Evolutionary conservation across 192 early-diverging fungal species (phyloP).

Genomic region (Rhizoclosmatium globosum): DNA sequence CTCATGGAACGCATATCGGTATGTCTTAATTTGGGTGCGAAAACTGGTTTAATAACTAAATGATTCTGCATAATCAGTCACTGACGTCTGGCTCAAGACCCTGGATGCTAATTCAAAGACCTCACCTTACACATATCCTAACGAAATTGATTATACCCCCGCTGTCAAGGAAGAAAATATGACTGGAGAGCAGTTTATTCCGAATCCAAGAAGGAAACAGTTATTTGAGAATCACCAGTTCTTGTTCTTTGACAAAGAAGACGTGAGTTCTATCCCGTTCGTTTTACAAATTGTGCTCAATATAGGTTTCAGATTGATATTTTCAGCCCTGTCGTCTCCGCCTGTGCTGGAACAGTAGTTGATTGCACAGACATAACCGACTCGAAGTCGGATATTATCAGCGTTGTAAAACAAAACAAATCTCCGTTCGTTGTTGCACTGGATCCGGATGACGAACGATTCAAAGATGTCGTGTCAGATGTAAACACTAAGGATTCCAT

Average conservation of each 20-base stretch:
- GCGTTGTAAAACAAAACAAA: background rate
- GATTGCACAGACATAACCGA: slow-evolving; percentile 3
- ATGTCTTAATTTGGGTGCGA: background rate
- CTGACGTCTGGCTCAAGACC: background rate
- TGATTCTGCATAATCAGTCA: background rate
- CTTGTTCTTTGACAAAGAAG: slow-evolving; percentile 22
- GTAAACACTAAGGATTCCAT: slow-evolving; percentile 28
- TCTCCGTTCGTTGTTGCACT: background rate
- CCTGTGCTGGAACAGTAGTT: slow-evolving; percentile 11
- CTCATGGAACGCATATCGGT: slow-evolving; percentile 25
- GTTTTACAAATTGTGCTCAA: background rate
- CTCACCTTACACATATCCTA: background rate
- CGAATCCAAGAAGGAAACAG: background rate
- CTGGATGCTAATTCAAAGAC: background rate
- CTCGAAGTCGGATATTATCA: background rate
- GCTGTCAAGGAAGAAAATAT: slow-evolving; percentile 20
- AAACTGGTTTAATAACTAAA: background rate
- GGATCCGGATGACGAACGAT: background rate
- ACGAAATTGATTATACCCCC: slow-evolving; percentile 16
- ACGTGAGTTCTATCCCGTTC: background rate
- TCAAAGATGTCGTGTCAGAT: background rate
- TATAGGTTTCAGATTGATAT: background rate
- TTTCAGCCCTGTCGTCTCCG: background rate
- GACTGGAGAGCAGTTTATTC: slow-evolving; percentile 1
- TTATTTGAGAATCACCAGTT: slow-evolving; percentile 16